Evolutionary conservation across 2,329 filamentous ascomycete species (phyloP), one percentile per base, ranked within the genome.

Genomic region (Alternaria triticina): DNA sequence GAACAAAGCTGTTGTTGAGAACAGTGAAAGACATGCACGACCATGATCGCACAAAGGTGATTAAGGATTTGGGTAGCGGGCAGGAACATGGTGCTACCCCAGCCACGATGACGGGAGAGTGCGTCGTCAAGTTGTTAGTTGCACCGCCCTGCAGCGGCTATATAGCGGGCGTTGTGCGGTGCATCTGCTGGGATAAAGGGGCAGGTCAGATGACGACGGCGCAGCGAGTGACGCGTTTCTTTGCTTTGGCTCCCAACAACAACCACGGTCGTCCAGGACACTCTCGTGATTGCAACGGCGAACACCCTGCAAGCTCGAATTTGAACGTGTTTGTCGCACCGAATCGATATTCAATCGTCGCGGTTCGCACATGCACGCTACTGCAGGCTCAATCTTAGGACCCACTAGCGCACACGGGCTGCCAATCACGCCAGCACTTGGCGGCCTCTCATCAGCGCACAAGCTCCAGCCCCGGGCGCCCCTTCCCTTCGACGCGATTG

Each of bases 41-140:
- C 33, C 45, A 17, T 25, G 23, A 59, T 57, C 33, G 54, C 59
- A 64, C 59, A 55, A 49, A 59, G 47, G 55, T 50, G 22, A 28
- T 61, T 33, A 62, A 55, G 36, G 55, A 25, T 36, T 44, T 58
- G 49, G 61, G 33, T 15, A 54, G 27, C 67, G 61, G 22, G 23
- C 49, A 66, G 64, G 64, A 65, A 36, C 57, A 23, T 68, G 64
- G 70, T 75, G 69, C 59, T 56, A 73, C 74, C 59, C 74, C 71
- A 74, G 73, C 75, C 72, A 75, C 72, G 70, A 67, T 62, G 64
- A 68, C 57, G 62, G 68, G 50, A 61, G 63, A 51, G 50, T 52
- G 69, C 64, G 64, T 52, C 49, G 49, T 40, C 49, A 52, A 52
- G 20, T 23, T 52, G 54, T 56, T 46, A 33, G 54, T 23, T 23